phyloP scores from a whole-genome alignment of 345 rosid genomes.

The Bretschneidera sinensis region DNA sequence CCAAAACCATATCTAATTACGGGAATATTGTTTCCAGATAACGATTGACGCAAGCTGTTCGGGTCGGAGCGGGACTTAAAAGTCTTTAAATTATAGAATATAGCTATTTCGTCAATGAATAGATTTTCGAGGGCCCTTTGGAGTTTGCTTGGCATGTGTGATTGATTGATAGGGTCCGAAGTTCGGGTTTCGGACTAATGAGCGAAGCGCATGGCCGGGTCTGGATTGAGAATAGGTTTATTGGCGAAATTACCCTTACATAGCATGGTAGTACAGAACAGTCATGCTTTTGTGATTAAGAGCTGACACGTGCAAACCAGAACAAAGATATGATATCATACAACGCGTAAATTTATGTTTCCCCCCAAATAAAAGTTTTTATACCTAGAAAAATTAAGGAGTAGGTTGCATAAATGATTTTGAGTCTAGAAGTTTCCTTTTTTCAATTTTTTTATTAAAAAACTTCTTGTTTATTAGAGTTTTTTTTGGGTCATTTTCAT shows the following conservation, averaged over 20 bases:
- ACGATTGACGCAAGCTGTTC: conserved; percentile 5
- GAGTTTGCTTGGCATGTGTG: background rate
- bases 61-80: background rate
- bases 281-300: background rate
- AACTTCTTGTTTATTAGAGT: too few species aligned
- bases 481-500: too few species aligned
- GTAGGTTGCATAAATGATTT: too few species aligned
- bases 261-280: background rate
- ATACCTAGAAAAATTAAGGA: too few species aligned
- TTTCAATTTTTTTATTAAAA: too few species aligned
- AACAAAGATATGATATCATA: too few species aligned
- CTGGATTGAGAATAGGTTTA: background rate
- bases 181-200: background rate
- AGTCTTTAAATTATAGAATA: background rate
- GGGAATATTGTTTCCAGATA: conserved; percentile 1
- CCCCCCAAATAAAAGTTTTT: too few species aligned
- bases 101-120: conserved; percentile 7
- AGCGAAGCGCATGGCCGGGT: background rate
- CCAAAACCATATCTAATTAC: conserved; percentile 11
- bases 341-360: too few species aligned
- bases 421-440: too few species aligned
- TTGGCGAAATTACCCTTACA: background rate
- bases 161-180: background rate
- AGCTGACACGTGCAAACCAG: conserved; percentile 11
- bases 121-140: background rate